A percentile compares a stretch with the other conserved stretches of the same genome.
These are phyloP conservation scores for Aspergillus sp. DNA, from an alignment of 2,329 filamentous ascomycete genomes.

Conservation along the genomic window DNA sequence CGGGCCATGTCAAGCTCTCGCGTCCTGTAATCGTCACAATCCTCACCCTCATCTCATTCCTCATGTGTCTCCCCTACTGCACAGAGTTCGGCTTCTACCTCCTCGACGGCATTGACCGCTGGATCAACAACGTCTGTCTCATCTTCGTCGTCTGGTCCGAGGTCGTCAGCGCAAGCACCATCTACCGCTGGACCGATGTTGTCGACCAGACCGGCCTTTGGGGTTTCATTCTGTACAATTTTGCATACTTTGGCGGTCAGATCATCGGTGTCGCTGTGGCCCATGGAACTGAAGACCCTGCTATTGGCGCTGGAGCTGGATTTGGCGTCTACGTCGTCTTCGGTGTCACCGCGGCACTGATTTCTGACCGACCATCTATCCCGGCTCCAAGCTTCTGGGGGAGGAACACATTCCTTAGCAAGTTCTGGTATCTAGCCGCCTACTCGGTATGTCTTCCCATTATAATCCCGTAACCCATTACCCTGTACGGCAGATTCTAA, in stretches of 20 bases:
- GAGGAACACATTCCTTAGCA: constrained; percentile 36
- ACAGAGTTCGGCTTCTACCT: constrained; percentile 59
- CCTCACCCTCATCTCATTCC: constrained; percentile 52
- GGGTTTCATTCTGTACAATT: constrained; percentile 52
- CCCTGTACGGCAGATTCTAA: not conserved
- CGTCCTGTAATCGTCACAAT: constrained; percentile 51
- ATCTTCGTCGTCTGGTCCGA: constrained; percentile 61
- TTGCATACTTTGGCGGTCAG: constrained; percentile 56
- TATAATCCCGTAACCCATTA: no score
- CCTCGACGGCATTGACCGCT: constrained; percentile 55
- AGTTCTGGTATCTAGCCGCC: constrained; percentile 56
- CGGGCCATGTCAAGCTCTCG: constrained; percentile 46
- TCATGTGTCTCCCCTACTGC: constrained; percentile 57
- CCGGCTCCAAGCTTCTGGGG: constrained; percentile 46
- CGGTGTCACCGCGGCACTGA: constrained; percentile 24
- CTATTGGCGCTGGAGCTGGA: constrained; percentile 52
- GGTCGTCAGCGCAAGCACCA: constrained; percentile 52
- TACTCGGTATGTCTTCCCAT: constrained; percentile 52
- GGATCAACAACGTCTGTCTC: constrained; percentile 57
- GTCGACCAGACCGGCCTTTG: constrained; percentile 50
- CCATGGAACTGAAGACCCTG: constrained; percentile 41
- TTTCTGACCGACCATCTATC: constrained; percentile 42
- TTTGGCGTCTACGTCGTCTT: constrained; percentile 53
- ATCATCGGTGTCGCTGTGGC: constrained; percentile 53
- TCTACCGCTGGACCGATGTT: constrained; percentile 58